A percentile compares a stretch with the other conserved stretches of the same genome.
phyloP scores from a whole-genome alignment of 257 asterid genomes.

The Solanum raphanifolium region DNA sequence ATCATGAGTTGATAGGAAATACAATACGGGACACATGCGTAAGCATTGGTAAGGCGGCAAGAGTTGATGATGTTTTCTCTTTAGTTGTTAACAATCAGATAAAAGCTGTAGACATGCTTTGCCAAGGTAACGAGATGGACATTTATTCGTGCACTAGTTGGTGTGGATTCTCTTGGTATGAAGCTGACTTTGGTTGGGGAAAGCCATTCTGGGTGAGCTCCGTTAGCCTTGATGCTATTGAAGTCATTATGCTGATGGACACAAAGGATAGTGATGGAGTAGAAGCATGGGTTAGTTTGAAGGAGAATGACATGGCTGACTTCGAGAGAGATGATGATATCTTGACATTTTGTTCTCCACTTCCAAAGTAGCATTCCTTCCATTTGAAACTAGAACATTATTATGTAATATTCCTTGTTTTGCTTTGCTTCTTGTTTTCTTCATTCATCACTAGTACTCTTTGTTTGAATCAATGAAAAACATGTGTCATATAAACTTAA shows the following conservation, averaged over 20 bases:
- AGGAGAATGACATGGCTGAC: conserved; percentile 1
- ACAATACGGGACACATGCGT: neutral
- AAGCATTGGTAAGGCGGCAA: neutral
- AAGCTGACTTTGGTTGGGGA: conserved; percentile 37
- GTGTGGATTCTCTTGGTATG: conserved; percentile 19
- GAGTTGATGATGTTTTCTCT: neutral
- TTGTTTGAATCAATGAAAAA: neutral
- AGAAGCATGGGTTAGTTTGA: conserved; percentile 21
- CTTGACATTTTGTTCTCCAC: neutral
- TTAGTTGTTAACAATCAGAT: neutral
- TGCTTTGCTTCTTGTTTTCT: neutral
- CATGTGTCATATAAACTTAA: neutral
- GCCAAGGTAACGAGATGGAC: neutral
- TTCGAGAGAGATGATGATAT: conserved; percentile 4
- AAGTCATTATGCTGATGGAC: neutral
- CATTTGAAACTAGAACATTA: neutral
- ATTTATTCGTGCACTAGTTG: conserved; percentile 10
- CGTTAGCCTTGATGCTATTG: neutral
- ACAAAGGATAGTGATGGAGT: conserved; percentile 10
- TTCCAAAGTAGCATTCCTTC: neutral
- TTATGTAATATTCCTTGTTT: neutral
- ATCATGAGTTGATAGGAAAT: neutral
- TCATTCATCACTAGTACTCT: neutral
- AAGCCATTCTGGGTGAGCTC: conserved; percentile 8
- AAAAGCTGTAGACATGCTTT: neutral